Base-by-base conservation (phyloP, 1,284 basidiomycete species). In the Cutaneotrichosporon cyanovorans region DNA sequence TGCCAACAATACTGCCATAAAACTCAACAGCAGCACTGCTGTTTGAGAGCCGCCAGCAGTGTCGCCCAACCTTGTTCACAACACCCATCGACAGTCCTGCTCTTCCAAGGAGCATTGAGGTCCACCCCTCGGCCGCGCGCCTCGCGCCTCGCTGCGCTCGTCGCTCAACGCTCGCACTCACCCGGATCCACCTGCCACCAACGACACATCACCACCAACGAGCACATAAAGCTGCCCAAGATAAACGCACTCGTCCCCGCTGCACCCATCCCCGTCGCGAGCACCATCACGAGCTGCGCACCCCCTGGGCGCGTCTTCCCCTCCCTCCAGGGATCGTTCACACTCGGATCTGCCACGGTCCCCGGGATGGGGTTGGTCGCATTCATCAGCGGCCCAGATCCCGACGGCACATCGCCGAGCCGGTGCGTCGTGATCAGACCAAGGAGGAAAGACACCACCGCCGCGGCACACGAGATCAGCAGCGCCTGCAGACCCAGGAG, bases 401-500 rank as follows among this genome's bases (percentile, higher is more conserved):
- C 33, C 3, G 56, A 41, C 0, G 65, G 61, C 0, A 55, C 44
- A 56, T 66, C 61, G 28, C 66, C 63, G 47, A 67, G 40, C 51
- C 64, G 63, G 57, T 75, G 73, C 2, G 80, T 80, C 3, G 85
- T 74, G 23, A 82, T 61, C 5, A 81, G 66, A 15, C 88, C 84
- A 5, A 96, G 75, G 6, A 83, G 51, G 60, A 92, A 84, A 10
- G 85, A 80, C 1, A 93, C 74, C 39, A 82, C 76, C 0, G 90
- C 87, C 0, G 93, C 89, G 18, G 93, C 75, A 58, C 84, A 84
- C 2, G 88, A 87, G 11, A 97, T 89, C 5, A 88, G 80, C 1
- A 91, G 79, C 0, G 91, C 91, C 70, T 98, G 93, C 2, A 97
- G 85, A 63, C 96, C 92, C 0, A 98, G 77, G 9, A 97, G 76